phyloP scores from a whole-genome alignment of 345 rosid species.

The Eutrema japonicum region DNA sequence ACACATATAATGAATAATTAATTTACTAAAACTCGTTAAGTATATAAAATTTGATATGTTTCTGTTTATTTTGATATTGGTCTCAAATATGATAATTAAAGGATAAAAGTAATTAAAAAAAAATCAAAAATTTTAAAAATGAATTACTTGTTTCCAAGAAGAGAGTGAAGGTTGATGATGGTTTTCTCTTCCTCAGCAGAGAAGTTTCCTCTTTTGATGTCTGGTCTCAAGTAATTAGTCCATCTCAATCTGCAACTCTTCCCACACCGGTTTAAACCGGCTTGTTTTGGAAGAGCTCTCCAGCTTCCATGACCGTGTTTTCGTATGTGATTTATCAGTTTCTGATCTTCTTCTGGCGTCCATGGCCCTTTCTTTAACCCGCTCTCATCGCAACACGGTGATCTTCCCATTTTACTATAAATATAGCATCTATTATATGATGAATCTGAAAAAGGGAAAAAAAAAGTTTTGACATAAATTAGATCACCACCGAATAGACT shows the following conservation, averaged over 20 bases:
- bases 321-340: constrained; percentile 55
- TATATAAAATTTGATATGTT: neutral
- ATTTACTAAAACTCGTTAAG: neutral
- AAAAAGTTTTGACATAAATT: neutral
- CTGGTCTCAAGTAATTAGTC: constrained; percentile 82
- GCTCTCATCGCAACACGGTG: constrained; percentile 50
- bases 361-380: constrained; percentile 77
- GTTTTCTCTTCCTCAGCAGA: constrained; percentile 72
- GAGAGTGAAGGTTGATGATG: constrained; percentile 68
- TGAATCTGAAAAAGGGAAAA: neutral
- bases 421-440: constrained; percentile 9
- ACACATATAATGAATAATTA: neutral
- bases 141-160: constrained; percentile 75
- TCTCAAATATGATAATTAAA: constrained; percentile 5
- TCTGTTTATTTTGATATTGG: constrained; percentile 6
- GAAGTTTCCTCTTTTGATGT: constrained; percentile 75
- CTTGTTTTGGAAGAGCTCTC: constrained; percentile 75
- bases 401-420: constrained; percentile 48
- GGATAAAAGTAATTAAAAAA: neutral
- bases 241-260: constrained; percentile 82
- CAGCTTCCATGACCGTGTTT: constrained; percentile 79
- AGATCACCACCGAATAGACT: constrained; percentile 13
- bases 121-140: neutral
- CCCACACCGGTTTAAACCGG: constrained; percentile 80
- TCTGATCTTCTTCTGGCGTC: constrained; percentile 75